These are phyloP conservation scores for Cystofilobasidium ferigula DNA, from an alignment of 768 basidiomycete genomes.

Conservation along the genomic window DNA sequence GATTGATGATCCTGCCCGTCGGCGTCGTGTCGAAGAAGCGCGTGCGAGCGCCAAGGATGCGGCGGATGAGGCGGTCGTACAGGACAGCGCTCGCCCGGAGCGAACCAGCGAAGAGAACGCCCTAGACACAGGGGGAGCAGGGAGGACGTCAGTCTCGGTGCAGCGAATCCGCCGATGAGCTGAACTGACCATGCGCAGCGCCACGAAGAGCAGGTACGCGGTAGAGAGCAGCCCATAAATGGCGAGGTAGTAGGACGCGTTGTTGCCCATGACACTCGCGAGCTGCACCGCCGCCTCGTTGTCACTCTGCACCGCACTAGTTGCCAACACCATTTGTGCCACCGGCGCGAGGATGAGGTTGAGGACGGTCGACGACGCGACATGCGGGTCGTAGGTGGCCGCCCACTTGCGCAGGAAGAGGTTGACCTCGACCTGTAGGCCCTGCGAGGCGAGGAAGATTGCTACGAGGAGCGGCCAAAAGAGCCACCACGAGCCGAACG, in stretches of 20 bases:
- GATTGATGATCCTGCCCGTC: conserved; percentile 10
- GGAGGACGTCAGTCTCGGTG: too few species aligned
- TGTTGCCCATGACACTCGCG: background rate
- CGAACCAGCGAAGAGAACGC: conserved; percentile 31
- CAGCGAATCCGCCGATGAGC: too few species aligned
- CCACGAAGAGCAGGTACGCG: conserved; percentile 32
- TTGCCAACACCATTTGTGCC: background rate
- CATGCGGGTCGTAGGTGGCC: background rate
- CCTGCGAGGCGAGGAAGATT: conserved; percentile 33
- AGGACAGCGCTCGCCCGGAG: conserved; percentile 32
- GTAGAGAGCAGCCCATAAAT: conserved; percentile 32
- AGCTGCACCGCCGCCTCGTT: background rate
- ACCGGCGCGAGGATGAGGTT: conserved; percentile 12
- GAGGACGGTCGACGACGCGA: background rate
- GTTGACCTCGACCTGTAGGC: conserved; percentile 35
- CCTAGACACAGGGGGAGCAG: background rate
- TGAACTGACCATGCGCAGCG: conserved; percentile 27
- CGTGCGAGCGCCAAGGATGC: conserved; percentile 36
- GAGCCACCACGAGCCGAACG: conserved; percentile 9
- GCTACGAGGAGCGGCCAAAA: conserved; percentile 35
- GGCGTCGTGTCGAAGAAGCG: conserved; percentile 28
- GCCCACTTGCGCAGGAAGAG: conserved; percentile 38
- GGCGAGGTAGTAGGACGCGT: conserved; percentile 30
- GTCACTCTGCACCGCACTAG: conserved; percentile 21
- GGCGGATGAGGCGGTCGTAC: conserved; percentile 35